Evolutionary conservation across 306 rosid genomes (phyloP), one percentile per base, ranked within the genome.

Genomic region (Dalbergia oliveri): DNA sequence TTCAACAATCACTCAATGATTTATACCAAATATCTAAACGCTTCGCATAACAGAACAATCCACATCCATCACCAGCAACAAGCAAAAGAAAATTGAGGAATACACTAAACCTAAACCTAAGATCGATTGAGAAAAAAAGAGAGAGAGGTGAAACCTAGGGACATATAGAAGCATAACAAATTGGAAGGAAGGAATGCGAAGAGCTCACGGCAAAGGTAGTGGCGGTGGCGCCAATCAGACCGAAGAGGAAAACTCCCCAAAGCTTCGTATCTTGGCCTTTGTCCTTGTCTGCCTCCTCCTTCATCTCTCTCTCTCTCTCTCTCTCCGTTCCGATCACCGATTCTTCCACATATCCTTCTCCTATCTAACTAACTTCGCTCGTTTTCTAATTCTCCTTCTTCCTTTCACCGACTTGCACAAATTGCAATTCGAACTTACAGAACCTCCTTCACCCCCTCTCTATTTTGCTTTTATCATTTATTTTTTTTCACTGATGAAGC

Each of bases 211-310:
- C 97, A 34, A 90, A 81, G 64, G 99, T 96, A 47, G 97, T 87
- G 82, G 84, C 93, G 66, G 98, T 87, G 88, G 98, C 99, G 70
- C 97, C 98, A 73, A 96, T 90, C 19, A 96, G 39, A 5, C 97
- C 97, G 82, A 93, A 91, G 76, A 93, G 85, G 12, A 96, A 51
- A 83, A 90, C 83, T 11, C 97, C 99, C 97, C 97, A 89, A 45
- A 93, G 82, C 86, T 85, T 91, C 66, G 69, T 18, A 75, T 84
- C 93, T 63, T 86, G 79, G 35, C 21, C 83, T 73, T 91, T 76
- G 9, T 80, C 87, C 73, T 84, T 85, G 2, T 86, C 70, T 35
- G 66, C 88, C 16, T 81, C 86, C 58, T 75, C 91, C 72, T 81
- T 77, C 97, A 89, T 94, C 79, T 76, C 50, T 72, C 44, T 69